Conservation (phyloP, 2,329 filamentous ascomycete genomes). For the Calonectria pseudoturangicola region DNA sequence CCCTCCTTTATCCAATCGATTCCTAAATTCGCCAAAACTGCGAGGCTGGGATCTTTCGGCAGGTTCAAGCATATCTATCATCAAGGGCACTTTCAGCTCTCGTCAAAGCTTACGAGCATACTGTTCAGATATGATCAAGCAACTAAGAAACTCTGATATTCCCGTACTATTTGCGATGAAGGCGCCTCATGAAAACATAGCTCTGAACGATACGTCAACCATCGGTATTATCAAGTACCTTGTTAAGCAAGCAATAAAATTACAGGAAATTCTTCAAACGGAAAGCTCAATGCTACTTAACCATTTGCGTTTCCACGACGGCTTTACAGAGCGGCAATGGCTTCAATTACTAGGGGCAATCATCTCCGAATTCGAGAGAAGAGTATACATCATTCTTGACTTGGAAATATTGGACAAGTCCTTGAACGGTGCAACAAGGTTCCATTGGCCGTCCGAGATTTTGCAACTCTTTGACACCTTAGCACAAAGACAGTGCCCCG, state of each 20-base stretch:
- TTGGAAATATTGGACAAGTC: neutral
- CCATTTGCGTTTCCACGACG: neutral
- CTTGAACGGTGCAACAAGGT: neutral
- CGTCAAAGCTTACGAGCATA: neutral
- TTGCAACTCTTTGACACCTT: neutral
- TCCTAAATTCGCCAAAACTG: neutral
- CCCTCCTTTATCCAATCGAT: neutral
- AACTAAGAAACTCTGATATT: neutral
- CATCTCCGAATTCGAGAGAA: neutral
- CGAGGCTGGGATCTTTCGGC: neutral
- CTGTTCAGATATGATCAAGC: conserved; percentile 1
- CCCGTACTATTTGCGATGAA: conserved; percentile 21
- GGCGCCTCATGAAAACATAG: neutral
- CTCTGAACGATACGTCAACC: neutral
- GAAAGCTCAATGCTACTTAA: conserved; percentile 19
- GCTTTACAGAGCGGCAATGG: neutral
- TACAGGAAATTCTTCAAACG: neutral
- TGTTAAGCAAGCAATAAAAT: neutral
- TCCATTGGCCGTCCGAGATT: neutral
- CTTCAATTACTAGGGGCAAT: neutral
- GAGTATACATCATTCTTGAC: conserved; percentile 1
- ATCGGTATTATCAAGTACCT: conserved; percentile 21
- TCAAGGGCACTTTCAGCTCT: conserved; percentile 4
- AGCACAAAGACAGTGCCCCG: neutral
- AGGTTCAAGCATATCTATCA: neutral